phyloP scores from a whole-genome alignment of 2,329 filamentous ascomycete genomes.

The Pseudogymnoascus verrucosus region DNA sequence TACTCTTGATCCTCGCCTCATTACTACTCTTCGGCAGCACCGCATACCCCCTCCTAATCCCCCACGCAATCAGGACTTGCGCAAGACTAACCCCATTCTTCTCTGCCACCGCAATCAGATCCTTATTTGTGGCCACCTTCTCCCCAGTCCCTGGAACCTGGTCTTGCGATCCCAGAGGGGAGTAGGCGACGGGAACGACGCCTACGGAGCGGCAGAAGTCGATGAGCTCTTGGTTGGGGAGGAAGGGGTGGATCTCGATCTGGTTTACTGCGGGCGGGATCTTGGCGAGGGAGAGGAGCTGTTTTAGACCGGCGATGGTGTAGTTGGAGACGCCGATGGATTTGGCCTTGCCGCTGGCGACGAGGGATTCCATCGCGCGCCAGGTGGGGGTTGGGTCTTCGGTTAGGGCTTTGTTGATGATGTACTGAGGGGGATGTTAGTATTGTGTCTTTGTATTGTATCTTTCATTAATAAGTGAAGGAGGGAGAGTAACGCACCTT shows the following conservation, averaged over 20 bases:
- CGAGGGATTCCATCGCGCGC: constrained; percentile 65
- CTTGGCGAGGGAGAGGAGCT: constrained; percentile 40
- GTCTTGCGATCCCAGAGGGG: constrained; percentile 56
- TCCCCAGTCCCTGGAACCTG: constrained; percentile 59
- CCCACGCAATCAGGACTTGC: constrained; percentile 63
- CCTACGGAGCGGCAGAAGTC: constrained; percentile 59
- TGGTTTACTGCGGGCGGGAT: constrained; percentile 45
- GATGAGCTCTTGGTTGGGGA: constrained; percentile 62
- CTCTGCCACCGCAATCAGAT: constrained; percentile 54
- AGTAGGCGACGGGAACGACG: constrained; percentile 67
- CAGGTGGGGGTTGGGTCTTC: constrained; percentile 61
- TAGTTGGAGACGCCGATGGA: constrained; percentile 55
- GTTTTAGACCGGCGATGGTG: constrained; percentile 43
- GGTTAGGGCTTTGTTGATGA: constrained; percentile 57
- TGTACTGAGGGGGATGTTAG: constrained; percentile 34
- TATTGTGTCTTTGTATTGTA: no score
- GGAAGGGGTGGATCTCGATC: constrained; percentile 67
- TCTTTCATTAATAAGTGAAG: no score
- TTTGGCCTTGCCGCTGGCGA: constrained; percentile 48
- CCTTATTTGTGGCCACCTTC: constrained; percentile 51
- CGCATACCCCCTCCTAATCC: constrained; percentile 59
- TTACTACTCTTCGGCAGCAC: constrained; percentile 69
- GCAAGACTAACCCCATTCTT: constrained; percentile 53
- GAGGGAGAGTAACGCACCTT: constrained; percentile 33
- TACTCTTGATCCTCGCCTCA: constrained; percentile 59